Evolutionary conservation across 2,329 filamentous ascomycete genomes (phyloP), one percentile per base, ranked within the genome.

Genomic region (Aureobasidium lini): DNA sequence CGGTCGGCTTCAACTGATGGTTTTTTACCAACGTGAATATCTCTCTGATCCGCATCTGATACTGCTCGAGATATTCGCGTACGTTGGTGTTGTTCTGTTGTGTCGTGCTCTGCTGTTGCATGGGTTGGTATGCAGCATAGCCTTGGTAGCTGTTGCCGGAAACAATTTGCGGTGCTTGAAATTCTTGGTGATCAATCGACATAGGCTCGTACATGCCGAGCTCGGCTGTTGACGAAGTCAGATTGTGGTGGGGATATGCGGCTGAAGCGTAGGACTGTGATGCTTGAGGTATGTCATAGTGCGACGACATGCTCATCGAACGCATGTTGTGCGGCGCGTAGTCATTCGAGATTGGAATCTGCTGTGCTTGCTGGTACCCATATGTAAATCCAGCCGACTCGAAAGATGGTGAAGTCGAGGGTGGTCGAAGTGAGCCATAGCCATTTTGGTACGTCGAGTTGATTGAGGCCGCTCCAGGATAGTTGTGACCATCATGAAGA

Each of bases 11-110:
- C 66, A 89, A 75, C 60, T 80, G 76, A 29, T 84, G 83, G 62
- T 84, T 78, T 57, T 81, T 81, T 57, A 90, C 86, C 64, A 86
- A 83, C 63, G 88, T 84, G 68, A 93, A 94, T 10, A 90, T 87
- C 58, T 77, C 77, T 76, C 73, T 77, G 53, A 86, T 71, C 53
- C 78, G 77, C 56, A 72, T 76, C 65, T 83, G 80, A 64, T 85
- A 86, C 61, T 77, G 76, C 43, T 81, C 80, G 76, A 88, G 94
- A 54, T 85, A 85, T 67, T 87, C 85, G 64, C 88, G 85, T 67
- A 67, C 57, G 6, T 44, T 16, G 10, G 2, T 4, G 4, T n/a
- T 18, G 31, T 18, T 86, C 18, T 54, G 16, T 72, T 59, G n/a
- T 15, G 28, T 15, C 5, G 15, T 8, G 9, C 9, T 31, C 16